Base-by-base conservation (phyloP, 305 asterid genomes). In the Fraxinus dipetala region DNA sequence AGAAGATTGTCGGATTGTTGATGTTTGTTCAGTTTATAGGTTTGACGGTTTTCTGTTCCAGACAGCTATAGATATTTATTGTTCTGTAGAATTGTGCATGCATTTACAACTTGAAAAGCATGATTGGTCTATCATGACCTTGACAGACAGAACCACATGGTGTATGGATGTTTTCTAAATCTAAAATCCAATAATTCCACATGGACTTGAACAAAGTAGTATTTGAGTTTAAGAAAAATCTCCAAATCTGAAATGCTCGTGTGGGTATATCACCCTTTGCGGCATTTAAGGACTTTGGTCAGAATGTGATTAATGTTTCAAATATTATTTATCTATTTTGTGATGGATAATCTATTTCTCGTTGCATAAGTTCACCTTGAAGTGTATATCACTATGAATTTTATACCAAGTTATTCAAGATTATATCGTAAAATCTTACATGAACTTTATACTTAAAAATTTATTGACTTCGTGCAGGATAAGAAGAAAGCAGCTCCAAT, bases 401-500 rank as follows among this genome's bases (percentile, higher is more conserved):
- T 61, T 75, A 56, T 32, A 78, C 45, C 20, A 1, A 36, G 20
- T 35, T 30, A 61, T n/a, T 9, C 43, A 76, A 67, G 32, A 31
- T 69, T 63, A 7, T 72, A 69, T 78, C 26, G 75, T 80, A 70
- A 38, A 18, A 22, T 75, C 59, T 69, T 51, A 51, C 69, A 80
- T 10, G 77, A 59, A 45, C 18, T 31, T 61, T 76, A 45, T 36
- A 45, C 77, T 76, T n/a, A 51, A 38, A 56, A 77, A 38, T 65
- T 28, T 28, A 10, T 85, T 59, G 32, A 65, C 79, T 75, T 77
- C 63, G 67, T 83, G 84, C 87, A 91, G 97, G 96, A 94, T 83
- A 91, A 94, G 91, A 94, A 84, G 88, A 90, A 89, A 90, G 83
- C 93, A 78, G 85, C 90, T 87, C 94, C 95, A 31, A 91, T 88